phyloP scores from a whole-genome alignment of 163 green algal species.

The Scenedesmus sp. region DNA sequence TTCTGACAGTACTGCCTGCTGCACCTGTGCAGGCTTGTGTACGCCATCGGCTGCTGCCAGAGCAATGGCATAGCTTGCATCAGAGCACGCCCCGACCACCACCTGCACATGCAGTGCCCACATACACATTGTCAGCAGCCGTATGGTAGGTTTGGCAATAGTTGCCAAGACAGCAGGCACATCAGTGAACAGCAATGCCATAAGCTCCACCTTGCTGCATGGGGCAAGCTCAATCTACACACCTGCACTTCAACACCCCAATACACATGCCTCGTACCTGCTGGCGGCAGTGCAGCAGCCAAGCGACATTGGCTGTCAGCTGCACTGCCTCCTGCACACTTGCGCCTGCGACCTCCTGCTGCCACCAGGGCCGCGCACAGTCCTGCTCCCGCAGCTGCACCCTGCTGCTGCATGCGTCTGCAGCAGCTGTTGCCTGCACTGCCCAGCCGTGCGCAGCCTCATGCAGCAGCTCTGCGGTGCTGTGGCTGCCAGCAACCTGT shows the following conservation, averaged over 20 bases:
- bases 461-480: neutral
- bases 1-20: neutral
- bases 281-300: conserved; percentile 21
- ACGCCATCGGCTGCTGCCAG: conserved; percentile 20
- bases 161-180: neutral
- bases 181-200: neutral
- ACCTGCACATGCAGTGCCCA: neutral
- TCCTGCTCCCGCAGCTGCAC: conserved; percentile 25
- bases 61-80: neutral
- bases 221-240: neutral
- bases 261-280: neutral
- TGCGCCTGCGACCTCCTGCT: neutral
- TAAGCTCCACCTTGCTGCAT: neutral
- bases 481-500: neutral
- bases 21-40: neutral
- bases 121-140: neutral
- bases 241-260: neutral
- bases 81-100: neutral
- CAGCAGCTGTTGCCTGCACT: neutral
- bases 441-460: neutral
- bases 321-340: neutral
- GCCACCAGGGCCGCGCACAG: neutral
- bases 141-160: neutral
- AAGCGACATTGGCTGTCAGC: conserved; percentile 1
- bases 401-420: neutral